Evolutionary conservation across 768 basidiomycete genomes (phyloP), one percentile per base, ranked within the genome.

Genomic region (Dendrothele bispora): DNA sequence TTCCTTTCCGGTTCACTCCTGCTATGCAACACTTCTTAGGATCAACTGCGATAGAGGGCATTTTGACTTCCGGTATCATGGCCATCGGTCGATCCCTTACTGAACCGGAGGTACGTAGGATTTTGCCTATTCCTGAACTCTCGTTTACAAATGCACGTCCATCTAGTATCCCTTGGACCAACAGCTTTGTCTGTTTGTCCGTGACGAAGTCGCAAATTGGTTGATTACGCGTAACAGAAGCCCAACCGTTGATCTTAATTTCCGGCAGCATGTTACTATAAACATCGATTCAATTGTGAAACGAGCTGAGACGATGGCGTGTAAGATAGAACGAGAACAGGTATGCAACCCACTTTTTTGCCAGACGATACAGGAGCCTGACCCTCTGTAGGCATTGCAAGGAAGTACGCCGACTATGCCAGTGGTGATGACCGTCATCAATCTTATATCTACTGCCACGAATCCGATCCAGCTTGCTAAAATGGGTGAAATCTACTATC

Each of bases 1-100:
- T 98, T 4, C 97, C 97, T 1, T 99, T 99, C 88, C 86, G 97
- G 29, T 82, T 95, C 54, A 98, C 97, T 4, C 94, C 94, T 3
- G 98, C 97, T 66, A 82, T 99, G 73, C 97, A 99, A 67, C 78
- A 80, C 53, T 95, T 99, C 72, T 69, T 98, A 29, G 92, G 91
- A 1, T 87, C 89, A 2, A 79, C 91, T 45, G 86, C 90, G 34
- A 89, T 85, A 1, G 97, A 99, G 64, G 97, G 95, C 7, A 69
- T 97, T 29, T 71, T 99, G 34, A 84, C 91, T 0, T 79, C 89
- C 7, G 84, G 89, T 4, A 83, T 95, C 42, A 88, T 97, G 77
- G 88, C 94, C 2, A 93, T 99, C 43, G 94, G 86, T 5, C 80
- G 93, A 40, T 87, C 86, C 51, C 73, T 99, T 38, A 93, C 91